Conservation (phyloP, 805 yeast genomes). For the Komagataella phaffii region DNA sequence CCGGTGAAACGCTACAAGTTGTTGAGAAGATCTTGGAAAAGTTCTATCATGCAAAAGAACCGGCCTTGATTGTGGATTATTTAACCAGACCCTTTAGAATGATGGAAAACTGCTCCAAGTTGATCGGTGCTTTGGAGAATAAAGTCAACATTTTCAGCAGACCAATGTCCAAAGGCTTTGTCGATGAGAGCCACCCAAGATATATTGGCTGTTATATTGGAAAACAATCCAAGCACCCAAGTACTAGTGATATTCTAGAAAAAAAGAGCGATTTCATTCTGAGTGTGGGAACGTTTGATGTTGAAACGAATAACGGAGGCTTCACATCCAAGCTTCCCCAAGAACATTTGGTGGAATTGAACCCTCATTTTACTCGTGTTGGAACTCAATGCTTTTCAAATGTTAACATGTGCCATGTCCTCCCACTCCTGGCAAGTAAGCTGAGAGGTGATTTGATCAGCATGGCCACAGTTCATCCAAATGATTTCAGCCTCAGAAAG, state of each 20-base stretch:
- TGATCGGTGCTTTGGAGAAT: slow-evolving; percentile 14
- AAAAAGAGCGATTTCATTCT: slow-evolving; percentile 17
- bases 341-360: neutral
- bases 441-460: neutral
- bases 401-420: neutral
- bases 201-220: slow-evolving; percentile 3
- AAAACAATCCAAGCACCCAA: neutral
- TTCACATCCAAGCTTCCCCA: slow-evolving; percentile 2
- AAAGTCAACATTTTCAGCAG: slow-evolving; percentile 20
- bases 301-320: slow-evolving; percentile 4
- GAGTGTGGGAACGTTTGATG: slow-evolving; percentile 16
- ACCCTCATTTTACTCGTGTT: neutral
- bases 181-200: slow-evolving; percentile 21
- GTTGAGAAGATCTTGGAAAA: slow-evolving; percentile 31
- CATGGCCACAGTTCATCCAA: neutral
- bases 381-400: neutral
- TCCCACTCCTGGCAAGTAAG: neutral
- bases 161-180: slow-evolving; percentile 16
- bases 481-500: neutral
- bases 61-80: slow-evolving; percentile 62
- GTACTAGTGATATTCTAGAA: neutral
- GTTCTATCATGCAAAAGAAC: slow-evolving; percentile 38
- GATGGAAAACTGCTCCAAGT: slow-evolving; percentile 10
- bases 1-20: slow-evolving; percentile 14
- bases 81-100: slow-evolving; percentile 23